Percentiles rank a stretch among this genome's conserved stretches.
phyloP scores from a whole-genome alignment of 2,329 filamentous ascomycete genomes.

The Colletotrichum godetiae region DNA sequence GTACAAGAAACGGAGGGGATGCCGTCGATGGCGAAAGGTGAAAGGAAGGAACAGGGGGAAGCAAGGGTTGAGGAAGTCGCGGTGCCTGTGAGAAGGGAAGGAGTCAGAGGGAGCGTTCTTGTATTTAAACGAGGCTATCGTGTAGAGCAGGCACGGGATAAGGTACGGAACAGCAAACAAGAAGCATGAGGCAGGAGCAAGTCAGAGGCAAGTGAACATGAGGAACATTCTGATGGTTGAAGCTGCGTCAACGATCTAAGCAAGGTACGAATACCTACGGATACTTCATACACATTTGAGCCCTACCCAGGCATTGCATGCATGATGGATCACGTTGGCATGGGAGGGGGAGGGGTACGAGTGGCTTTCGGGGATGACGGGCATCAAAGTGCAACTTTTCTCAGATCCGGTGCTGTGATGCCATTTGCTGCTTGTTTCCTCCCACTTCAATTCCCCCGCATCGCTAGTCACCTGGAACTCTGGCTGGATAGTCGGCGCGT shows the following conservation, averaged over 20 bases:
- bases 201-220: not conserved
- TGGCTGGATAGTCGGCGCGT: not conserved
- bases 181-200: not conserved
- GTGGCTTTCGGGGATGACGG: conserved; percentile 7
- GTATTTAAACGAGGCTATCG: not conserved
- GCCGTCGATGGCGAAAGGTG: not conserved
- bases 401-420: not conserved
- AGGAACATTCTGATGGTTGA: not conserved
- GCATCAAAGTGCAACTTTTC: conserved; percentile 15
- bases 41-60: not conserved
- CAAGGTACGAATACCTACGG: no score
- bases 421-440: not conserved
- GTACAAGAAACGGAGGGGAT: not conserved
- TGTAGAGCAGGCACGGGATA: not conserved
- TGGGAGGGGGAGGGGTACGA: not conserved
- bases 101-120: not conserved
- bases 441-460: not conserved
- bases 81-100: not conserved
- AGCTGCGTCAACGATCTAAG: not conserved
- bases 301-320: conserved; percentile 19
- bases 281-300: no score
- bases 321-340: conserved; percentile 26
- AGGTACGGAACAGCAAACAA: not conserved
- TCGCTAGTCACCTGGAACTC: not conserved
- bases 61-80: not conserved